Base-by-base conservation (phyloP, 2,329 filamentous ascomycete genomes). In the Claviceps purpurea region DNA sequence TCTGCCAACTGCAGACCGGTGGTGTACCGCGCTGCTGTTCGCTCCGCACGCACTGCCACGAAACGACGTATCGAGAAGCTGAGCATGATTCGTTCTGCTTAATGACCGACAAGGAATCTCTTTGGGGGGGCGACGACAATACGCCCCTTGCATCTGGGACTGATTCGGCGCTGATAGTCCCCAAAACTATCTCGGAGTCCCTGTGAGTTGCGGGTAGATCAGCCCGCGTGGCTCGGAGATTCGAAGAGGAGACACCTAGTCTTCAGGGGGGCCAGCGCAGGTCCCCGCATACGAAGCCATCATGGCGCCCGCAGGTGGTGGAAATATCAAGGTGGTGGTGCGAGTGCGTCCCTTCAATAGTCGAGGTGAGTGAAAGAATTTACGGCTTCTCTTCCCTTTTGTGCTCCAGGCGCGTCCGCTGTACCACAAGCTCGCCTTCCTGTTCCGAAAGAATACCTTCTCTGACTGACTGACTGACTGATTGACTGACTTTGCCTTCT, bases 251-350 rank as follows among this genome's bases (percentile, higher is more conserved):
- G 54, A 61, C 58, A 52, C 50, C 52, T 52, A 50, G 51, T 53
- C 51, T 58, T 47, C 51, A 61, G 67, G 65, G 66, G 66, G 65
- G 63, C 68, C 66, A 59, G 41, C 53, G 49, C 55, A 56, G 67
- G 66, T 67, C 67, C 67, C 67, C 65, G 55, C 59, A 56, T 58
- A 57, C 58, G 54, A 55, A 54, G 45, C 59, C 61, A 58, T 51
- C 62, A 70, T 70, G 68, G 62, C 68, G 59, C 68, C 74, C 56
- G 73, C 79, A 61, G 87, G 87, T 64, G 89, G 87, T 72, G 90
- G 93, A 66, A 98, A 98, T 67, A 98, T 98, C 70, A 98, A 98
- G 84, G 93, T 98, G 74, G 93, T 98, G 76, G 93, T 98, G 75
- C 83, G 93, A 73, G 84, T 87, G 62, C 82, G 93, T 67, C 93